These are phyloP conservation scores for Kazachstania sp. DNA, from an alignment of 1,139 yeast species.

Conservation along the genomic window DNA sequence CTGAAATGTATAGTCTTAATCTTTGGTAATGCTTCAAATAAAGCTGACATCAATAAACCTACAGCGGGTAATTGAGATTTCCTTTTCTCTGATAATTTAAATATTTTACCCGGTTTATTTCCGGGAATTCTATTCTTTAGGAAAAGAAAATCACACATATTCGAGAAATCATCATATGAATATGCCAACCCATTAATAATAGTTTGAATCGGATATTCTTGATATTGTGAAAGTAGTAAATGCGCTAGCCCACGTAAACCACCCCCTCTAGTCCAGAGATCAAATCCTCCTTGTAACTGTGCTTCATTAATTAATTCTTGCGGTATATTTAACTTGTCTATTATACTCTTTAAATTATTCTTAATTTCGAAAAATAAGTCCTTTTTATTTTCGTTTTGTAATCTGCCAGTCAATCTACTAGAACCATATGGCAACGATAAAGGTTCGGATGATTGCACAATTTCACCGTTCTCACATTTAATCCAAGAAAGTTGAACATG, in stretches of 20 bases:
- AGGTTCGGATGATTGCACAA: slow-evolving; percentile 46
- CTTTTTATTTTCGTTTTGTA: slow-evolving; percentile 40
- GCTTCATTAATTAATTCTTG: slow-evolving; percentile 39
- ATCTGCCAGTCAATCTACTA: slow-evolving; percentile 48
- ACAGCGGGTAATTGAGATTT: slow-evolving; percentile 58
- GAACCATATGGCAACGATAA: slow-evolving; percentile 62
- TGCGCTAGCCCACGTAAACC: slow-evolving; percentile 60
- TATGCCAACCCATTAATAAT: slow-evolving; percentile 58
- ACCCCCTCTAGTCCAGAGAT: slow-evolving; percentile 57
- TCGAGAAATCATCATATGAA: slow-evolving; percentile 41
- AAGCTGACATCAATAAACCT: slow-evolving; percentile 50
- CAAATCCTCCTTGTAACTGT: slow-evolving; percentile 45
- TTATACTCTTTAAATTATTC: slow-evolving; percentile 38
- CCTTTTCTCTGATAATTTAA: slow-evolving; percentile 53
- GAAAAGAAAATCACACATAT: slow-evolving; percentile 41
- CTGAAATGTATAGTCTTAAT: slow-evolving; percentile 53
- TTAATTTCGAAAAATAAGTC: slow-evolving; percentile 42
- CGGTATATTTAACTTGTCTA: slow-evolving; percentile 40
- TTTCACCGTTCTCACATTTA: slow-evolving; percentile 43
- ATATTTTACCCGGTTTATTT: slow-evolving; percentile 33
- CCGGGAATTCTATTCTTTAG: slow-evolving; percentile 38
- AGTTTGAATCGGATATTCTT: slow-evolving; percentile 49
- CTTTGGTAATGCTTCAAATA: slow-evolving; percentile 48
- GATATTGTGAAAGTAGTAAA: slow-evolving; percentile 43
- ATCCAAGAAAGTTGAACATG: slow-evolving; percentile 60